These are phyloP conservation scores for Epichloe gansuensis DNA, from an alignment of 2,329 filamentous ascomycete species.

Conservation along the genomic window DNA sequence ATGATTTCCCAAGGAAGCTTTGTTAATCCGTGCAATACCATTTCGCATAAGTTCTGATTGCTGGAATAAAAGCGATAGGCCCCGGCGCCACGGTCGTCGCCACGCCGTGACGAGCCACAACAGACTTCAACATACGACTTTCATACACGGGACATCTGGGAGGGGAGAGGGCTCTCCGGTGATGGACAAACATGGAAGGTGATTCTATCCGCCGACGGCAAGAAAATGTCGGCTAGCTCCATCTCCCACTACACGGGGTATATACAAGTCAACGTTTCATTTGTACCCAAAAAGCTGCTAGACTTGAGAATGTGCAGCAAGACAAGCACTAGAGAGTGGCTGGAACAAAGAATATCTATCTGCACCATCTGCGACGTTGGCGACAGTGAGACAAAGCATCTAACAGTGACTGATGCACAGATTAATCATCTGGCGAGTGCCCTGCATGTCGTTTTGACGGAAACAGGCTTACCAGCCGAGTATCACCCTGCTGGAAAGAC, in stretches of 20 bases:
- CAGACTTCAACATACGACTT: background rate
- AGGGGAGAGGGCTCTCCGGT: no score
- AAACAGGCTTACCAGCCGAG: background rate
- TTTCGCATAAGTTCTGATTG: background rate
- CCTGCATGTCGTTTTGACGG: constrained; percentile 16
- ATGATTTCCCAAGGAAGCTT: background rate
- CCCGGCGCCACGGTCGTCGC: background rate
- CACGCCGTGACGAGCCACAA: background rate
- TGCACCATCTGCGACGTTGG: constrained; percentile 32
- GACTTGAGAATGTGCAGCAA: constrained; percentile 21
- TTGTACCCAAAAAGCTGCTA: constrained; percentile 22
- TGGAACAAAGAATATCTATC: constrained; percentile 24
- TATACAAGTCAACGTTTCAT: constrained; percentile 28
- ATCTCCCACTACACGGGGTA: constrained; percentile 33
- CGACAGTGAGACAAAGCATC: constrained; percentile 26
- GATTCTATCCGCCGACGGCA: constrained; percentile 19
- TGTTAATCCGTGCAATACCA: background rate
- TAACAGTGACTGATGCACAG: constrained; percentile 20
- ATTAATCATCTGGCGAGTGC: constrained; percentile 21
- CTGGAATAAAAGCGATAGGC: background rate
- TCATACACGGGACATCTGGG: background rate
- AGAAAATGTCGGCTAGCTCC: constrained; percentile 23
- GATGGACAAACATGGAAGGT: background rate
- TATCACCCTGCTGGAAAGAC: constrained; percentile 15
- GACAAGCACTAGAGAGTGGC: constrained; percentile 21